Evolutionary conservation across 805 yeast species (phyloP), one percentile per base, ranked within the genome.

Genomic region (Saturnispora bothae): DNA sequence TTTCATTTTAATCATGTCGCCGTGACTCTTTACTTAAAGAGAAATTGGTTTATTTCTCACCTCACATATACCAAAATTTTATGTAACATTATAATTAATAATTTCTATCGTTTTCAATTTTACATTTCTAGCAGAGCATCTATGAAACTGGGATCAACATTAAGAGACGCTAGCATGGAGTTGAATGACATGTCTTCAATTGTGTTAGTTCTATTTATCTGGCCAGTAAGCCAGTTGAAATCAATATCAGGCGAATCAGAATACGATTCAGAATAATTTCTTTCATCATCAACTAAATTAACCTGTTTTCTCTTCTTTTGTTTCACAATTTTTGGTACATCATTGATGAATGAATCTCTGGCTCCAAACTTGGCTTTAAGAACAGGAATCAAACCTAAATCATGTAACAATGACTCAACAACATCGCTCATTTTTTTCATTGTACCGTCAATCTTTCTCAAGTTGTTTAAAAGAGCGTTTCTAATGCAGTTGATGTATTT

Each of bases 371-470:
- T 55, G 19, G 43, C 46, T 14, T 54, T 59, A 13, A 59, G 39
- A 3, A 53, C 38, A 21, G 52, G 50, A 36, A 56, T 54, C 17
- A 65, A 55, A 26, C 69, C 69, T 10, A 66, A 47, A 47, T 67
- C 71, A 33, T 60, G 61, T 23, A 61, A 47, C 16, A 67, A 47
- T 2, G 68, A 64, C 38, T 64, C 66, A 21, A 63, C 56, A 14
- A 66, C 61, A 44, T 65, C 70, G 39, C 64, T 56, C 33, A 65
- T 59, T 44, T 69, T 50, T 41, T 57, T 54, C 58, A 64, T 65
- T 3, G 71, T 64, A 4, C 68, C 63, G 42, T 65, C 70, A 33
- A 58, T 54, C 33, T 51, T 54, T 40, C 53, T 45, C 20, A 54
- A 40, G 36, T 60, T 60, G 31, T 53, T 52, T 37, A 60, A 40